These are phyloP conservation scores for Mollisiaceae sp. DNA, from an alignment of 2,329 filamentous ascomycete genomes.

Conservation along the genomic window DNA sequence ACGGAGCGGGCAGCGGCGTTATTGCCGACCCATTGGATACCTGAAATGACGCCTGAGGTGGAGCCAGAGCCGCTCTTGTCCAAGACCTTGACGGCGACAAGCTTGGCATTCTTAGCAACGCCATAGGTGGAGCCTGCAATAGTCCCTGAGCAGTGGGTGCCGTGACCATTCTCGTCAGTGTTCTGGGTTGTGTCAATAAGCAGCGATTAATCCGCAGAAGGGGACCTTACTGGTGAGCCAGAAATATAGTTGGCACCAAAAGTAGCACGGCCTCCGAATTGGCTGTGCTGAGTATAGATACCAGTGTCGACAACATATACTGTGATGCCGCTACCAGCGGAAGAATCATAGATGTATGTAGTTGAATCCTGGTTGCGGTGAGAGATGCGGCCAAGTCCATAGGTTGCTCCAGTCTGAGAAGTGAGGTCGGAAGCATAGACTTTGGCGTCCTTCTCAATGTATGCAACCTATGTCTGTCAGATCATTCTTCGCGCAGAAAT, in stretches of 20 bases:
- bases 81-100: constrained; percentile 49
- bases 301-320: constrained; percentile 47
- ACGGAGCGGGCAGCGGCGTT: constrained; percentile 48
- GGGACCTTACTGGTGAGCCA: constrained; percentile 39
- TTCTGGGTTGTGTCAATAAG: constrained; percentile 35
- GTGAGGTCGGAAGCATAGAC: constrained; percentile 41
- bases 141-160: constrained; percentile 50
- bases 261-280: constrained; percentile 45
- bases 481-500: neutral
- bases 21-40: constrained; percentile 45
- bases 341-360: constrained; percentile 43
- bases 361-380: constrained; percentile 34
- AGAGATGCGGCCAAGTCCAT: constrained; percentile 44
- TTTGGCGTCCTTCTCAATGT: constrained; percentile 39
- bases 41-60: constrained; percentile 45
- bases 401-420: constrained; percentile 38
- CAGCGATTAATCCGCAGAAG: neutral
- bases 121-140: constrained; percentile 48
- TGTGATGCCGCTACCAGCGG: constrained; percentile 43
- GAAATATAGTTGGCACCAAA: constrained; percentile 44
- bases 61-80: constrained; percentile 41
- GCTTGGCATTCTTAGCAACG: constrained; percentile 46
- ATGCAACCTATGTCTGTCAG: constrained; percentile 33
- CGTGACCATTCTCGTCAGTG: constrained; percentile 48
- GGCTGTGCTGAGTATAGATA: constrained; percentile 42